Conservation (phyloP, 2,329 filamentous ascomycete genomes). For the Lecanoromycetidae sp. region DNA sequence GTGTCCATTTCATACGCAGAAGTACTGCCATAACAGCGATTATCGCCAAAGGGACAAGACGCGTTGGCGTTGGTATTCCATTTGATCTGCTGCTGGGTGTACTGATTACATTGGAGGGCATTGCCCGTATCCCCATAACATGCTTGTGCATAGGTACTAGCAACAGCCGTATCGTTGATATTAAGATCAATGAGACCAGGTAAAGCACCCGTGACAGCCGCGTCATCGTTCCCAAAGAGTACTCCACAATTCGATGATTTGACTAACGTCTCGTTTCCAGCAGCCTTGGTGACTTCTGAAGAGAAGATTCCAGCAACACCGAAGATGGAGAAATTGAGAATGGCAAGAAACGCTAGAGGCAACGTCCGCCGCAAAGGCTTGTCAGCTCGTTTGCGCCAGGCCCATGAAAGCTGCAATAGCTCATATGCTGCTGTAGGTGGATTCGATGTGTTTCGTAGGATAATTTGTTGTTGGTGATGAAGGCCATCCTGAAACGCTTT, state of each 20-base stretch:
- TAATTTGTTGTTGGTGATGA: slow-evolving; percentile 16
- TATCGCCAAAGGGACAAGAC: slow-evolving; percentile 12
- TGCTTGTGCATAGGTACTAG: slow-evolving; percentile 19
- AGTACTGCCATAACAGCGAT: slow-evolving; percentile 7
- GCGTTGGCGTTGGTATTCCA: slow-evolving; percentile 16
- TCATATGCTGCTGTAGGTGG: slow-evolving; percentile 7
- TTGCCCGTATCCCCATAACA: slow-evolving; percentile 19
- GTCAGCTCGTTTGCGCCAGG: slow-evolving; percentile 11
- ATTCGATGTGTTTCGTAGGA: slow-evolving; percentile 8
- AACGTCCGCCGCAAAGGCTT: slow-evolving; percentile 16
- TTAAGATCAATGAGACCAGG: slow-evolving; percentile 7
- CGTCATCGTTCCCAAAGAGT: slow-evolving; percentile 13
- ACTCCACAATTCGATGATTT: slow-evolving; percentile 22
- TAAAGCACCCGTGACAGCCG: neutral
- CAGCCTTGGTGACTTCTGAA: slow-evolving; percentile 23
- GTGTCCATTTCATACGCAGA: slow-evolving; percentile 18
- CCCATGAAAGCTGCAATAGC: slow-evolving; percentile 8
- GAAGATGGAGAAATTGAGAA: slow-evolving; percentile 20
- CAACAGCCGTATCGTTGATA: slow-evolving; percentile 20
- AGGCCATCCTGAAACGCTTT: slow-evolving; percentile 2
- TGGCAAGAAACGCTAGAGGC: slow-evolving; percentile 20
- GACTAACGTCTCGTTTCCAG: slow-evolving; percentile 25
- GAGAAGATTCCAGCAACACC: slow-evolving; percentile 25
- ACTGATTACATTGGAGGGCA: slow-evolving; percentile 17
- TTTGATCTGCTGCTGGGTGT: slow-evolving; percentile 11